These are phyloP conservation scores for Cyclotella atomus DNA, from an alignment of 108 stramenopile species.

Conservation along the genomic window DNA sequence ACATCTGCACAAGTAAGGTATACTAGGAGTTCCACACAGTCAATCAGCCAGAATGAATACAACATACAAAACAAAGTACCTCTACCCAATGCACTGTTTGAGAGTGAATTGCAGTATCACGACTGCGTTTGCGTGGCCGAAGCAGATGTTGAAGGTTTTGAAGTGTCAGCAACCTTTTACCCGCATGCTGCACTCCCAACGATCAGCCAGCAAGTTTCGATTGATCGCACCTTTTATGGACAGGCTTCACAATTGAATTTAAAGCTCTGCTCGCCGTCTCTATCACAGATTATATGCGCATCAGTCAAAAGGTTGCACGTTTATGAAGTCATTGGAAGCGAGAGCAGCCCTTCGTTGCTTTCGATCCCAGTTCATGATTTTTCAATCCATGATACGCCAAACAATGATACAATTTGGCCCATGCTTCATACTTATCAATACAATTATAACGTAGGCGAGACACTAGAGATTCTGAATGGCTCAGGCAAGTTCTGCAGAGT, in stretches of 20 bases:
- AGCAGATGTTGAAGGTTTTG: constrained; percentile 9
- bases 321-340: constrained; percentile 21
- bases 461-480: constrained; percentile 22
- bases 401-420: constrained; percentile 9
- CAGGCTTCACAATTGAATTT: constrained; percentile 1
- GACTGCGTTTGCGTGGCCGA: constrained; percentile 20
- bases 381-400: constrained; percentile 10
- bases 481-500: constrained; percentile 32
- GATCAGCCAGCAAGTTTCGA: not conserved
- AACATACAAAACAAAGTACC: not conserved
- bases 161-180: constrained; percentile 45
- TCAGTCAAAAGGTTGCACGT: constrained; percentile 20
- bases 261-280: constrained; percentile 6
- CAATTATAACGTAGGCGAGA: not conserved
- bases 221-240: constrained; percentile 20
- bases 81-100: constrained; percentile 22
- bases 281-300: constrained; percentile 21
- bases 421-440: constrained; percentile 21
- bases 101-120: constrained; percentile 10
- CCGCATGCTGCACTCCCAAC: constrained; percentile 41
- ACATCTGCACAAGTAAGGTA: constrained; percentile 6
- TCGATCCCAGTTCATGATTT: constrained; percentile 32
- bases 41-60: not conserved
- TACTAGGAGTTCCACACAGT: not conserved
- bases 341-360: constrained; percentile 8